Percentiles rank a stretch among this genome's conserved stretches.
Conservation (phyloP, 192 early-diverging fungal genomes). For the Entomortierella lignicola region DNA sequence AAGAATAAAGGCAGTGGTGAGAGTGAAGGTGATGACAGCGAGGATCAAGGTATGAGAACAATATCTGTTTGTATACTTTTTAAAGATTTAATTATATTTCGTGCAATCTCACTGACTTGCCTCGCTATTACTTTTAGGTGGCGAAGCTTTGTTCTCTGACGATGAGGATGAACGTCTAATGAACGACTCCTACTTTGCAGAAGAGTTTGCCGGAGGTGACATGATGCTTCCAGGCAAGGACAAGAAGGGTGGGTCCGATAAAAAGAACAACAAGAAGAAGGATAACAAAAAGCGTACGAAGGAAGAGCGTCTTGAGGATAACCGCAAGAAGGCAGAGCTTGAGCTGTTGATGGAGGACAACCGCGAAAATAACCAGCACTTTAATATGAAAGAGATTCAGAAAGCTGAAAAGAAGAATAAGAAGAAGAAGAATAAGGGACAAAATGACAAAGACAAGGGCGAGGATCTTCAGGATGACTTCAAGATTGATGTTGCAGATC, state of each 20-base stretch:
- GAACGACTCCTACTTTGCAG: constrained; percentile 58
- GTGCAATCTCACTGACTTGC: neutral
- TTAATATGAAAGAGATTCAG: constrained; percentile 88
- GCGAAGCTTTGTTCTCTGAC: constrained; percentile 67
- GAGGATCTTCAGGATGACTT: constrained; percentile 82
- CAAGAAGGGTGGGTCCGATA: constrained; percentile 31
- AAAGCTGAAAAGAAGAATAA: constrained; percentile 84
- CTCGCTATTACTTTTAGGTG: constrained; percentile 12
- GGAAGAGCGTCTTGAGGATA: constrained; percentile 64
- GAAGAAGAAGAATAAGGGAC: constrained; percentile 53
- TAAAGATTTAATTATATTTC: neutral
- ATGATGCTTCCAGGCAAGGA: constrained; percentile 52
- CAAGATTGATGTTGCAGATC: constrained; percentile 85
- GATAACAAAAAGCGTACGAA: constrained; percentile 67
- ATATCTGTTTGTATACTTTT: neutral
- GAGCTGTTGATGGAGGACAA: constrained; percentile 85
- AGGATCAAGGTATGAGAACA: constrained; percentile 25
- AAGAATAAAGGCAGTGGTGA: constrained; percentile 36
- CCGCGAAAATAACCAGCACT: constrained; percentile 74
- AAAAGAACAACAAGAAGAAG: constrained; percentile 53
- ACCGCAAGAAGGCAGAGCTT: constrained; percentile 80
- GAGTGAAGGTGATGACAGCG: constrained; percentile 29
- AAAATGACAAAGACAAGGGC: constrained; percentile 59
- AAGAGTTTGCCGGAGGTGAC: constrained; percentile 45
- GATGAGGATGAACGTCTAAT: constrained; percentile 64